Evolutionary conservation across 2,329 filamentous ascomycete species (phyloP).

Genomic region (Microcyclospora pomicola): DNA sequence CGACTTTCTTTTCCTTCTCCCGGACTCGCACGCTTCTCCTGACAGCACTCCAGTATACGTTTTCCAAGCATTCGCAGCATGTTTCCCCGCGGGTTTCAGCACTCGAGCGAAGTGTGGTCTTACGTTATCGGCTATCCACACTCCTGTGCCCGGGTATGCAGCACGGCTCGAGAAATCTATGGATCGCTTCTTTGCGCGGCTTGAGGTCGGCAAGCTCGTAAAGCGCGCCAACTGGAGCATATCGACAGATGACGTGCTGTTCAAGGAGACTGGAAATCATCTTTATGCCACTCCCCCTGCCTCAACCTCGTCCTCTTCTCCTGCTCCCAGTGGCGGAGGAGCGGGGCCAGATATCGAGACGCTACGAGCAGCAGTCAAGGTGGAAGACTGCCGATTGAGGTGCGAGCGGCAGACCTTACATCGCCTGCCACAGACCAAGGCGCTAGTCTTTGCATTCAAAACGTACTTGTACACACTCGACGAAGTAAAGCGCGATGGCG

Average conservation of each 20-base stretch:
- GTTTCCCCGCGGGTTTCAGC: slow-evolving; percentile 46
- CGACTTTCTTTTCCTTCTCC: slow-evolving; percentile 46
- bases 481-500: slow-evolving; percentile 43
- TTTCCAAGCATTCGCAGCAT: slow-evolving; percentile 42
- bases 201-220: slow-evolving; percentile 42
- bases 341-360: slow-evolving; percentile 16
- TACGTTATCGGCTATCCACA: slow-evolving; percentile 42
- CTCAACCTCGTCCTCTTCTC: too few relatives aligned
- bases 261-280: slow-evolving; percentile 30
- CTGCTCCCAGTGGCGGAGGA: neutral
- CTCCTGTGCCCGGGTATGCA: slow-evolving; percentile 43
- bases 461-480: slow-evolving; percentile 46
- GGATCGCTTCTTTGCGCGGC: slow-evolving; percentile 45
- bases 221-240: slow-evolving; percentile 42
- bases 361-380: slow-evolving; percentile 17
- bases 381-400: slow-evolving; percentile 35
- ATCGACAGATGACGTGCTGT: slow-evolving; percentile 29
- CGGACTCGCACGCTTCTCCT: slow-evolving; percentile 15
- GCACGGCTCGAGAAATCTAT: slow-evolving; percentile 44
- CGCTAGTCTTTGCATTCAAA: slow-evolving; percentile 48
- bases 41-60: slow-evolving; percentile 30
- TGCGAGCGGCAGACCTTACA: slow-evolving; percentile 50
- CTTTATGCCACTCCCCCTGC: slow-evolving; percentile 15
- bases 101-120: slow-evolving; percentile 41
- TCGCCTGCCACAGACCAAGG: slow-evolving; percentile 39